Conservation (phyloP, 2,329 filamentous ascomycete species). For the Hymenoscyphus fructigenus region DNA sequence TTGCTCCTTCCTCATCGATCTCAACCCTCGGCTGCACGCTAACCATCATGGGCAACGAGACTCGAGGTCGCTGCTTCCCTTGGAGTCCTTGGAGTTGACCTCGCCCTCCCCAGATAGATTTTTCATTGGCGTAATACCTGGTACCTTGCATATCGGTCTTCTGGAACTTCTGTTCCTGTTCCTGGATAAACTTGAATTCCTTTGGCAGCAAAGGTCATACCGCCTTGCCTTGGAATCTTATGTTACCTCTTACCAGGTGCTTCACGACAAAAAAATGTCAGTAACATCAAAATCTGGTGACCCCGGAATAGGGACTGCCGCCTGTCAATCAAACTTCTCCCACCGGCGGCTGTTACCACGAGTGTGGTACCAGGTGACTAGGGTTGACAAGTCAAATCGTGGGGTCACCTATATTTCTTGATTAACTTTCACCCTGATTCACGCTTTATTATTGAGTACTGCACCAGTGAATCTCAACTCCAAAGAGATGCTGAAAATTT, state of each 20-base stretch:
- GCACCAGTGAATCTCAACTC: background rate
- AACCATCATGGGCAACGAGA: too few relatives aligned
- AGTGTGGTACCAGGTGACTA: background rate
- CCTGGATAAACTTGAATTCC: too few relatives aligned
- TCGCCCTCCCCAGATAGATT: too few relatives aligned
- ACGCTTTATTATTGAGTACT: background rate
- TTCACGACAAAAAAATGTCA: background rate
- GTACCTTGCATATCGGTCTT: too few relatives aligned
- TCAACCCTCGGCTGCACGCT: too few relatives aligned
- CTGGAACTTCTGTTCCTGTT: too few relatives aligned
- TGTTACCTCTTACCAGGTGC: background rate
- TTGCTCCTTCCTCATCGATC: too few relatives aligned
- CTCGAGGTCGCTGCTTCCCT: too few relatives aligned
- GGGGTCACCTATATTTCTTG: background rate
- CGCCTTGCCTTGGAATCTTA: too few relatives aligned
- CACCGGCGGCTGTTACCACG: background rate
- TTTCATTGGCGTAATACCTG: too few relatives aligned
- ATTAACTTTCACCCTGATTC: background rate
- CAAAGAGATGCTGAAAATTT: background rate
- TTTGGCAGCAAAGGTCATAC: too few relatives aligned
- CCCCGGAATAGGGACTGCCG: background rate
- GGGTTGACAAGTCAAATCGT: background rate
- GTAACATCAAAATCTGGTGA: background rate
- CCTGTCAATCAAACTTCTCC: background rate
- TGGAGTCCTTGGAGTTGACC: too few relatives aligned